phyloP scores from a whole-genome alignment of 2,329 filamentous ascomycete species.

The Cordyceps javanica region DNA sequence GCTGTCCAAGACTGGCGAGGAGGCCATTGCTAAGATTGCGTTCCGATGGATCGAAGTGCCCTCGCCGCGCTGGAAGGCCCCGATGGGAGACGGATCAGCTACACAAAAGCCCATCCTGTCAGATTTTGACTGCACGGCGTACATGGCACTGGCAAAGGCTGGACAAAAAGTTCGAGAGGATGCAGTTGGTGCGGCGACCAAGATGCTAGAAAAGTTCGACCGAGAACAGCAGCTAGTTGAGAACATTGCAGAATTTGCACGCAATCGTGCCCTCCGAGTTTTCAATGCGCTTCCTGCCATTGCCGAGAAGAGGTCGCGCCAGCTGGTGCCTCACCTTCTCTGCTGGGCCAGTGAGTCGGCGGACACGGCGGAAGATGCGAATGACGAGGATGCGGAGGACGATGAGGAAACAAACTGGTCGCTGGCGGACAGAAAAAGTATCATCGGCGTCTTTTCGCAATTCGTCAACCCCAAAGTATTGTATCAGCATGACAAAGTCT shows the following conservation, averaged over 20 bases:
- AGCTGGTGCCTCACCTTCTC: constrained; percentile 79
- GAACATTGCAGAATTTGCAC: constrained; percentile 48
- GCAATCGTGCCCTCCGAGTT: constrained; percentile 74
- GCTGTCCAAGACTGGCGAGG: constrained; percentile 64
- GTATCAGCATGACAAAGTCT: constrained; percentile 71
- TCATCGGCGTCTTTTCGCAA: constrained; percentile 74
- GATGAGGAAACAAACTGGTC: constrained; percentile 52
- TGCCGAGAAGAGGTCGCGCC: constrained; percentile 80
- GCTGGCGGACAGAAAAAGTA: constrained; percentile 73
- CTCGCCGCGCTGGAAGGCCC: constrained; percentile 48
- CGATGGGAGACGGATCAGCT: constrained; percentile 28
- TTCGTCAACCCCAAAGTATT: constrained; percentile 84
- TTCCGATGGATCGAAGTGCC: constrained; percentile 69
- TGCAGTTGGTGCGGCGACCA: constrained; percentile 46
- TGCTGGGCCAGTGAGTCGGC: constrained; percentile 63
- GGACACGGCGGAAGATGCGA: constrained; percentile 34
- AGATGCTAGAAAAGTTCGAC: constrained; percentile 59
- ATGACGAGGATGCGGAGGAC: constrained; percentile 39
- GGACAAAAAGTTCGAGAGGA: constrained; percentile 47
- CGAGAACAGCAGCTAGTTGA: constrained; percentile 52
- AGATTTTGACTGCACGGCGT: constrained; percentile 80
- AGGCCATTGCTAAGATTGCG: constrained; percentile 62
- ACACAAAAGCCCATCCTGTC: constrained; percentile 42
- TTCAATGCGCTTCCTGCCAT: constrained; percentile 66
- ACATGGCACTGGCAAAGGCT: constrained; percentile 51